Conservation (phyloP, 148 eudicot genomes). For the Dysphania ambrosioides region DNA sequence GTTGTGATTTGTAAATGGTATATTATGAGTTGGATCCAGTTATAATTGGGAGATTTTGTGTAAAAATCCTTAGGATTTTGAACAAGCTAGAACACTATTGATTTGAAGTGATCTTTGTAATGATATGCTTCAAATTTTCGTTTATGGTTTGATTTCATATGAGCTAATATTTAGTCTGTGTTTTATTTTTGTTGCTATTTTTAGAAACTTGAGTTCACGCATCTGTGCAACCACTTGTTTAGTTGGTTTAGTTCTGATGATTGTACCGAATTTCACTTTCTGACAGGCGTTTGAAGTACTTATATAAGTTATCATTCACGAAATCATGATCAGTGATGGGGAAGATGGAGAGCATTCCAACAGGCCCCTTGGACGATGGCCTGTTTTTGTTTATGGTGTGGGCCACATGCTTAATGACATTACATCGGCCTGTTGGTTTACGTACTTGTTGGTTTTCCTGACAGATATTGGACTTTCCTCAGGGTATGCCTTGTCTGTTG, state of each 20-base stretch:
- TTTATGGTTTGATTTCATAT: neutral
- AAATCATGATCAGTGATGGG: constrained; percentile 31
- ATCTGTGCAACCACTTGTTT: no score
- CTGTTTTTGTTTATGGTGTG: constrained; percentile 74
- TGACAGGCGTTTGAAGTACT: constrained; percentile 16
- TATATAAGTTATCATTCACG: neutral
- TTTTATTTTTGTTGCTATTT: no score
- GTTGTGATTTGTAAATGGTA: no score
- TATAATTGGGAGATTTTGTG: neutral
- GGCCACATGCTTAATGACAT: constrained; percentile 97
- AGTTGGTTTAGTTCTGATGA: neutral
- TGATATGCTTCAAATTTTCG: neutral
- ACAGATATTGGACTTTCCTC: constrained; percentile 85
- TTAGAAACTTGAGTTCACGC: no score
- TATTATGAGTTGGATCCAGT: no score
- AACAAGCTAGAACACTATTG: neutral
- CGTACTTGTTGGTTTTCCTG: constrained; percentile 83
- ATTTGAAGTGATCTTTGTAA: neutral
- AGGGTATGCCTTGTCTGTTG: constrained; percentile 33
- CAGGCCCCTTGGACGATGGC: constrained; percentile 52
- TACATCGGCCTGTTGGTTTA: constrained; percentile 95
- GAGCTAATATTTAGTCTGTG: no score
- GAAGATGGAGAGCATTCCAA: constrained; percentile 43
- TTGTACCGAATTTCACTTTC: neutral
- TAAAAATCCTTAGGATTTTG: neutral